Conservation (phyloP, 257 asterid species). For the Ligustrum vulgare region DNA sequence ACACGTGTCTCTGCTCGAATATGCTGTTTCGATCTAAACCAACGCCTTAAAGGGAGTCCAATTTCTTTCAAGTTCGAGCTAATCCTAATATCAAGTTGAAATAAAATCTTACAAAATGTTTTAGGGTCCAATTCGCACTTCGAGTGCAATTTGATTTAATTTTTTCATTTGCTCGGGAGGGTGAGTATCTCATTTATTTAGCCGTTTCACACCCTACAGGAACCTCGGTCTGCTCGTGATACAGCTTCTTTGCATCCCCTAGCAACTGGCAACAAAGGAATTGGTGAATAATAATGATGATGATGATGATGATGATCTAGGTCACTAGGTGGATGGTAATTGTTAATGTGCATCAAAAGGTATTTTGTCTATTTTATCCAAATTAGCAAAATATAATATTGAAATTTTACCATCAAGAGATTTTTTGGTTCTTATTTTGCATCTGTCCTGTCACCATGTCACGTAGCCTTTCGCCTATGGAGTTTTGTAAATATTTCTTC, state of each 20-base stretch:
- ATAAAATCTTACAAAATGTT: neutral
- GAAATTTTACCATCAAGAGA: neutral
- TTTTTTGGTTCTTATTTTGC: too few species aligned
- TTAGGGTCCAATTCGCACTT: neutral
- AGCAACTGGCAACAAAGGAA: constrained; percentile 37
- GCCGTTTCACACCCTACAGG: constrained; percentile 42
- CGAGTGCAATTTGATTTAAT: neutral
- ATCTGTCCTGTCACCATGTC: neutral
- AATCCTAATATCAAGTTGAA: neutral
- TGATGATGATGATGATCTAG: constrained; percentile 22
- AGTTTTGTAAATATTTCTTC: neutral
- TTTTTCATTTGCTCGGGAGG: neutral
- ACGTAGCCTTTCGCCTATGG: neutral
- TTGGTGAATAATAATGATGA: constrained; percentile 29
- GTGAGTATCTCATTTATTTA: constrained; percentile 2
- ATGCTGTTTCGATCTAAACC: neutral
- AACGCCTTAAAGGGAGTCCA: neutral
- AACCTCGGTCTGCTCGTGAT: constrained; percentile 62
- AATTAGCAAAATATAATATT: neutral
- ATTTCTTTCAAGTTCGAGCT: neutral
- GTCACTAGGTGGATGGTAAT: constrained; percentile 34
- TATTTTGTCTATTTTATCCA: neutral
- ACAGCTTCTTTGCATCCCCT: constrained; percentile 45
- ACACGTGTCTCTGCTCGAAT: neutral
- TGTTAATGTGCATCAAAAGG: constrained; percentile 27